Base-by-base conservation (phyloP, 2,329 filamentous ascomycete genomes). In the Paramyrothecium sp. region DNA sequence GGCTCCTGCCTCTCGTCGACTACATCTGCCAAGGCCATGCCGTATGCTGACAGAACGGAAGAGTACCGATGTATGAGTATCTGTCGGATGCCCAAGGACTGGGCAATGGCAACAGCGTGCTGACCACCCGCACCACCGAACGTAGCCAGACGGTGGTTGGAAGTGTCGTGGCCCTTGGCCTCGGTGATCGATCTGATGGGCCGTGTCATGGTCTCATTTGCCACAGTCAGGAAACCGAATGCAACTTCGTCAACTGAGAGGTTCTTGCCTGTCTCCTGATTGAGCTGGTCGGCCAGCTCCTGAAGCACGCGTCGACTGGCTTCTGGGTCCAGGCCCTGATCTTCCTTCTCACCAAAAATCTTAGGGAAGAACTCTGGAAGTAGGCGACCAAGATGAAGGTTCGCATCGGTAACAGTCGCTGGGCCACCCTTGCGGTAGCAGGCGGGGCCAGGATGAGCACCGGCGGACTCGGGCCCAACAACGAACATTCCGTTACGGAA, bases 81-180 rank as follows among this genome's bases (percentile, higher is more conserved):
- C 69, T 96, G 92, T 22, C 83, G 85, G 62, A 97, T 92, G 0
- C 92, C 92, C 1, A 97, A 78, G 3, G 90, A 90, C 66, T 92
- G 87, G 1, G 91, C 92, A 63, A 97, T 96, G 1, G 91, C 91
- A n/a, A 95, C 90, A 1, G 92, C 92, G 67, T 97, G 92, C 70
- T 97, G 92, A 0, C 92, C 92, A 52, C 93, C 93, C 0, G 93
- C 93, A 56, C 93, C 93, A 48, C 93, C 93, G 73, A 97, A 97
- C 0, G 92, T 96, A 0, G 93, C 92, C 41, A 97, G 81, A n/a
- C 92, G 82, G 71, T 97, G 93, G 63, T 91, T 91, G 1, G 90
- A 92, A 0, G 92, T 95, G 69, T 97, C 92, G 62, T 96, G 92
- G 0, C 93, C 93, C 72, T 95, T 92, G 26, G 93, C 93, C 72